These are phyloP conservation scores for Picea mariana DNA, from an alignment of 83 land plant species.

Conservation along the genomic window DNA sequence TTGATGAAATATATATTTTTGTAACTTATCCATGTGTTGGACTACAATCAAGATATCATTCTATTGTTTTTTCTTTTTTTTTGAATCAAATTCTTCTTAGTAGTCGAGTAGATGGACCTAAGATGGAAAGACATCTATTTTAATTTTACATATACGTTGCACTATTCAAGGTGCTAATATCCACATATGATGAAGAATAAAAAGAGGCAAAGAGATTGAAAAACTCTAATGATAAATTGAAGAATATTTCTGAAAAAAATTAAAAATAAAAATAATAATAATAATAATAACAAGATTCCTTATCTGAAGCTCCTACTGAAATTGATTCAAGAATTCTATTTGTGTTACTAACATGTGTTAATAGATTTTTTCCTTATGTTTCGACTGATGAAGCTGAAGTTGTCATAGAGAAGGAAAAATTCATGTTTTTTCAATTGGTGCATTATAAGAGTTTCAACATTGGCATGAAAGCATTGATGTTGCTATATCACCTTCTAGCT, in stretches of 20 bases:
- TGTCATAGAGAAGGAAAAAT: no score
- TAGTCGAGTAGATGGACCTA: slow-evolving; percentile 87
- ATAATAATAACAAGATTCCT: slow-evolving; percentile 17
- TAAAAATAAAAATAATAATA: no score
- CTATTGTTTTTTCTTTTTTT: no score
- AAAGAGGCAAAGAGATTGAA: slow-evolving; percentile 31
- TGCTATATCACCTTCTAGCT: no score
- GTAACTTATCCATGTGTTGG: no score
- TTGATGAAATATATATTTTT: no score
- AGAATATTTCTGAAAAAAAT: slow-evolving; percentile 20
- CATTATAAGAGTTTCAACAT: no score
- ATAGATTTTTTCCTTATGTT: no score
- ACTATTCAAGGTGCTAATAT: slow-evolving; percentile 67
- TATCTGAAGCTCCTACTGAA: slow-evolving; percentile 44
- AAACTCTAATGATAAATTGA: slow-evolving; percentile 18
- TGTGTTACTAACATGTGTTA: slow-evolving; percentile 15
- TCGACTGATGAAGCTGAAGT: no score
- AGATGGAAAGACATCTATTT: slow-evolving; percentile 77
- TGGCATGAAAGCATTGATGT: no score
- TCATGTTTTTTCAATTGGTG: no score
- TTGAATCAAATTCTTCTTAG: slow-evolving; percentile 71
- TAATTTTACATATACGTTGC: slow-evolving; percentile 93
- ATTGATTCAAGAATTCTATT: slow-evolving; percentile 83
- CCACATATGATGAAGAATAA: slow-evolving; percentile 26
- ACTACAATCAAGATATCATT: background rate